Conservation (phyloP, 139 green algal species). For the Asterochloris erici region DNA sequence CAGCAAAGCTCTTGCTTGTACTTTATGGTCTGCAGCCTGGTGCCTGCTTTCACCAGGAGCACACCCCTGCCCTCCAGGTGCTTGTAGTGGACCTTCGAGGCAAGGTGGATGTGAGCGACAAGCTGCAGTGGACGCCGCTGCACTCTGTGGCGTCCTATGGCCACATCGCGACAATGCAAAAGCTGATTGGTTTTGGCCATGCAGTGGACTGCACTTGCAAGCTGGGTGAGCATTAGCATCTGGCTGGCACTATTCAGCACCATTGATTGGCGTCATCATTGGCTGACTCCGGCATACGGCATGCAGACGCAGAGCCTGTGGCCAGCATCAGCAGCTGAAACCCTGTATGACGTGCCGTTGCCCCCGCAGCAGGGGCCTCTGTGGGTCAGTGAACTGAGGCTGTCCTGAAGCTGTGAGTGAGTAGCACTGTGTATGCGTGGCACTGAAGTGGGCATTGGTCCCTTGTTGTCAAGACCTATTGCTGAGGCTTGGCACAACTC, state of each 20-base stretch:
- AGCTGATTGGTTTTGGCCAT: slow-evolving; percentile 41
- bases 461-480: no score
- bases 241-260: neutral
- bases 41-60: no score
- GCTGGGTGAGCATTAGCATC: slow-evolving; percentile 23
- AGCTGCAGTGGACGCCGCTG: slow-evolving; percentile 55
- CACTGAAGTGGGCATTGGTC: no score
- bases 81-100: slow-evolving; percentile 43
- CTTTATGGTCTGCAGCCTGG: no score
- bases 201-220: slow-evolving; percentile 46
- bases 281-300: no score
- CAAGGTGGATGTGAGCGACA: slow-evolving; percentile 42
- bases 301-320: no score
- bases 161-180: slow-evolving; percentile 41
- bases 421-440: neutral
- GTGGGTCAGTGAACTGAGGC: neutral
- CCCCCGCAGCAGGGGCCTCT: neutral
- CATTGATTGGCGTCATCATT: neutral
- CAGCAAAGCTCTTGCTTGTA: no score
- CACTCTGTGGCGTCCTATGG: slow-evolving; percentile 53
- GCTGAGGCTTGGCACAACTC: neutral
- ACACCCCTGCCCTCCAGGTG: slow-evolving; percentile 4
- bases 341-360: neutral
- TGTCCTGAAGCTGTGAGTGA: neutral
- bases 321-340: neutral